Conservation (phyloP, 2,329 filamentous ascomycete genomes). For the Diaporthe caulivora region DNA sequence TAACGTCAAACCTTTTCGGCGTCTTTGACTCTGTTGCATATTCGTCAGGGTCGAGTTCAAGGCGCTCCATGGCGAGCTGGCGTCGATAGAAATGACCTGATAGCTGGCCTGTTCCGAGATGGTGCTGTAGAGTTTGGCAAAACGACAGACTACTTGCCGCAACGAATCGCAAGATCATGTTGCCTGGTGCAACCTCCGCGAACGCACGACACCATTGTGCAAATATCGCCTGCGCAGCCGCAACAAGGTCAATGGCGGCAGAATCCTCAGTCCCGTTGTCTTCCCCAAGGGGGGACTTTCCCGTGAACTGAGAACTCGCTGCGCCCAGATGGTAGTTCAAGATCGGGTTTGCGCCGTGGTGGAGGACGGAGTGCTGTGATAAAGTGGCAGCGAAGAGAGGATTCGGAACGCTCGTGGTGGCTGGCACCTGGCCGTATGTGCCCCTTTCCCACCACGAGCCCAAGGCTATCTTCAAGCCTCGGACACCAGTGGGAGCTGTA, state of each 20-base stretch:
- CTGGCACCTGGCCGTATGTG: neutral
- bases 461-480: neutral
- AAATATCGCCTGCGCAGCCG: constrained; percentile 60
- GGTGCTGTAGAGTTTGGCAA: constrained; percentile 63
- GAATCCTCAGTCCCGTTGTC: constrained; percentile 13
- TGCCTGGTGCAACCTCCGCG: constrained; percentile 41
- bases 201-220: constrained; percentile 59
- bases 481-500: constrained; percentile 22
- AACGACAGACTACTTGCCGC: constrained; percentile 64
- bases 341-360: constrained; percentile 64
- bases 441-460: constrained; percentile 34
- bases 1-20: constrained; percentile 63
- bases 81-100: constrained; percentile 58
- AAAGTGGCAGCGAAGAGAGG: constrained; percentile 58
- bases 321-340: constrained; percentile 69
- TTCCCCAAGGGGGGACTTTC: constrained; percentile 54
- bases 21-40: constrained; percentile 53
- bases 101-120: constrained; percentile 45
- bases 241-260: constrained; percentile 35
- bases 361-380: constrained; percentile 53
- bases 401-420: constrained; percentile 50
- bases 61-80: constrained; percentile 52
- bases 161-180: constrained; percentile 58
- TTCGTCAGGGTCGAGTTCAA: constrained; percentile 56
- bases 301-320: constrained; percentile 54